Percentiles rank a stretch among this genome's conserved stretches.
These are phyloP conservation scores for Vigna unguiculata DNA, from an alignment of 306 rosid species.

Conservation along the genomic window DNA sequence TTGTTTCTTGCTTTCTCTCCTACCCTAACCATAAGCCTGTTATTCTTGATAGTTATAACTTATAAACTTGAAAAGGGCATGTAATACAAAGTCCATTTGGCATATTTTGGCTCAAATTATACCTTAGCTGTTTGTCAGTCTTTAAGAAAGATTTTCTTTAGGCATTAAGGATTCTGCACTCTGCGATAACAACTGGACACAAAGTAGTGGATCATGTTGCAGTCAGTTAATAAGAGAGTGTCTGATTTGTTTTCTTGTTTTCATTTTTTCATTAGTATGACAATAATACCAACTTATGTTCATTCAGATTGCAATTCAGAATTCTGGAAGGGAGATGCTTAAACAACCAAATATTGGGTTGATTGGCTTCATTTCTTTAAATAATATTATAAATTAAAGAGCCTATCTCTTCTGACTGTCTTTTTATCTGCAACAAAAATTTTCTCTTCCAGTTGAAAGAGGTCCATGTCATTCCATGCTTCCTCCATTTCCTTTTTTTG, in stretches of 20 bases:
- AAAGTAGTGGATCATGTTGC: background rate
- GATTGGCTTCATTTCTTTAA: slow-evolving; percentile 9
- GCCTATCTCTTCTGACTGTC: background rate
- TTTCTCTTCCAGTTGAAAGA: background rate
- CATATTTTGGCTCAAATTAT: slow-evolving; percentile 30
- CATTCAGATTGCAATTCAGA: background rate
- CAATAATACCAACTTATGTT: background rate
- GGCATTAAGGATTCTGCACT: slow-evolving; percentile 36
- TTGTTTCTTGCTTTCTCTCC: background rate
- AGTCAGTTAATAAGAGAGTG: slow-evolving; percentile 4
- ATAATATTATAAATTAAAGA: background rate
- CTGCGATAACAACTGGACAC: background rate
- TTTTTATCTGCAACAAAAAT: background rate
- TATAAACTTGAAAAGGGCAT: slow-evolving; percentile 14
- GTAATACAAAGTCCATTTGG: slow-evolving; percentile 15
- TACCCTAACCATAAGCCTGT: background rate
- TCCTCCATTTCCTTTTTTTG: background rate
- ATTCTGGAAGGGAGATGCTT: background rate
- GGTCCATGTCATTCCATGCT: background rate
- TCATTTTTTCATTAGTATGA: background rate
- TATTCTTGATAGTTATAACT: background rate
- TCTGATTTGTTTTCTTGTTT: slow-evolving; percentile 9
- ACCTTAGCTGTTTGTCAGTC: slow-evolving; percentile 1
- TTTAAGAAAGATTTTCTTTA: slow-evolving; percentile 15
- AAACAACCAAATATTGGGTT: slow-evolving; percentile 5